Evolutionary conservation across 805 yeast species (phyloP), one percentile per base, ranked within the genome.

Genomic region (Saccharomycopsis sp.): DNA sequence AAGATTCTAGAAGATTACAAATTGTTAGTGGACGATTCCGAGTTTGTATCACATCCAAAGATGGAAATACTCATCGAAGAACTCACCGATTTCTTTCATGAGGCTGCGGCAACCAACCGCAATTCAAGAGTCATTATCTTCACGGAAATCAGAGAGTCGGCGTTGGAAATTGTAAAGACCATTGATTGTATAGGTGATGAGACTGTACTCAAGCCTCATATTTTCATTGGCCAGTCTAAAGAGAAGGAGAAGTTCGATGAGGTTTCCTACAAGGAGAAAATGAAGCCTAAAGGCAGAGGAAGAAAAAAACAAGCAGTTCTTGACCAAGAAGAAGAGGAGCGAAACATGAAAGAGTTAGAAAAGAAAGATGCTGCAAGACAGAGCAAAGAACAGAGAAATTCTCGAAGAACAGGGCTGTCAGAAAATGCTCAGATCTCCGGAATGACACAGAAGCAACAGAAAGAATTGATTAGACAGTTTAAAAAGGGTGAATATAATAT

Each of bases 221-320:
- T 93, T 23, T 94, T 94, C 68, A 89, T 94, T 62, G 99, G 99
- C 0, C 99, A 94, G 68, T 80, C 96, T 0, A 81, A 80, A 61
- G 92, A 84, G 57, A 84, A 83, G 66, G 89, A 84, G 53, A 82
- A 78, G 38, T 85, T 85, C 67, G 87, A 85, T 67, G 85, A 85
- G 60, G 80, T 71, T 2, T 74, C 73, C 3, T 83, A 73, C 63
- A 66, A 72, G 12, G 67, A 73, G 44, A 80, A 79, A 60, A 70
- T 75, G 51, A 72, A 73, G 42, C 76, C 77, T 15, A 78, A 76
- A 62, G 78, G 79, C 2, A 68, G 76, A 59, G 75, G 74, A n/a
- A 71, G 73, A 55, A 69, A 67, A 15, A 76, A 73, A 19, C 65
- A 72, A 56, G 44, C 51, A 3, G 55, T 49, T 2, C 3, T 14